phyloP scores from a whole-genome alignment of 352 stramenopile species.

The Phytopythium delawarense region DNA sequence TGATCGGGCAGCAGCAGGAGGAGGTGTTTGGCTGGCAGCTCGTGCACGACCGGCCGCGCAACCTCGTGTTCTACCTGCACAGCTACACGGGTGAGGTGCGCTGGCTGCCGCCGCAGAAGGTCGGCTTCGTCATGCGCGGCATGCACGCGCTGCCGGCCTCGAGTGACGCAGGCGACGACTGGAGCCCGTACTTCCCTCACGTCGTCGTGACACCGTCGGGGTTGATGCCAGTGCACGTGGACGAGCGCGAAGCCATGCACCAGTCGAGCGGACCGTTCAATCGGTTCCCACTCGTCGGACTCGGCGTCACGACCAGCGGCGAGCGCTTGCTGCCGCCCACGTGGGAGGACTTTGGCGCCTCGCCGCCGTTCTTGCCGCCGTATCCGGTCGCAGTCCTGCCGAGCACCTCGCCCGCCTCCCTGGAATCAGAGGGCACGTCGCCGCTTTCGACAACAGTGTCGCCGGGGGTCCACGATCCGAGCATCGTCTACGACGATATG shows the following conservation, averaged over 20 bases:
- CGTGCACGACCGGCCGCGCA: conserved; percentile 41
- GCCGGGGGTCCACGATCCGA: neutral
- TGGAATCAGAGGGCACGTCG: neutral
- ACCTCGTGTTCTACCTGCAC: conserved; percentile 57
- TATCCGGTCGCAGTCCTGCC: conserved; percentile 50
- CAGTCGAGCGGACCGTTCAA: conserved; percentile 35
- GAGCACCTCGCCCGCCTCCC: neutral
- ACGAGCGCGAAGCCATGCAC: conserved; percentile 8
- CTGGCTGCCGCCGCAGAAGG: conserved; percentile 44
- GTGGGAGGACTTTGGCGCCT: conserved; percentile 41
- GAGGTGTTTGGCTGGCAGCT: conserved; percentile 55
- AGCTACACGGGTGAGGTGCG: conserved; percentile 71
- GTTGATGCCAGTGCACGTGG: conserved; percentile 38
- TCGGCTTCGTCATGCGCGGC: conserved; percentile 50
- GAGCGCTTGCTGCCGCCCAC: conserved; percentile 49
- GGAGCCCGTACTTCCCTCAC: conserved; percentile 44
- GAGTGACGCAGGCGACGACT: conserved; percentile 16
- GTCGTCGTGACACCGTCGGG: conserved; percentile 59
- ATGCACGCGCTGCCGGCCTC: conserved; percentile 29
- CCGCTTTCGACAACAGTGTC: neutral
- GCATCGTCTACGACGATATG: neutral
- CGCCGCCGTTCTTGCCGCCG: conserved; percentile 51
- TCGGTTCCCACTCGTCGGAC: conserved; percentile 32
- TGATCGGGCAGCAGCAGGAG: neutral
- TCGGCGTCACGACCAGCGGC: conserved; percentile 5